Base-by-base conservation (phyloP, 148 eudicot genomes). In the Polygonum maritimum region DNA sequence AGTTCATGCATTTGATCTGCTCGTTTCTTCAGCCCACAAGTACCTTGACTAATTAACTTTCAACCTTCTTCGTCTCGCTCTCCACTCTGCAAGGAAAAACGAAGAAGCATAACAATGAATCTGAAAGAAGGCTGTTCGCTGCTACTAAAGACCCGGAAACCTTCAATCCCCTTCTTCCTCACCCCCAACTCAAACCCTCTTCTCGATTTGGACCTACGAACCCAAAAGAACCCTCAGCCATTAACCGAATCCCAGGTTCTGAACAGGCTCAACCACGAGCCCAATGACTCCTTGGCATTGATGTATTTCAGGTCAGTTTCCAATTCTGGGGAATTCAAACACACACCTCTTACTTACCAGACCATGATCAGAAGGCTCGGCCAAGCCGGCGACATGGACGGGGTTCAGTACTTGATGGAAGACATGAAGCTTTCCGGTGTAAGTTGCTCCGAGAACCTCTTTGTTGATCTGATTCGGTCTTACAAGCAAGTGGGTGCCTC, bases 351-450 rank as follows among this genome's bases (percentile, higher is more conserved):
- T 9, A 93, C 96, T n/a, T 93, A 91, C 76, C 79, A 83, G 82
- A 48, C 76, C 77, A 91, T 93, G 91, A 89, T 91, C 8, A 83
- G 87, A 75, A 91, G 85, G 69, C 88, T 93, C 52, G 94, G 94
- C 39, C 74, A 69, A 21, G 38, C 79, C 22, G 76, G 89, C 14
- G 88, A 89, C 47, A 81, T 93, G 73, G 96, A 91, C 78, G 84
- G 85, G 40, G 90, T 93, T 74, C 94, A 89, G 72, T 93, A 93
- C 78, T 86, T 93, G 55, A 75, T 93, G 81, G 90, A 88, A 48
- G 94, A 93, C 65, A 93, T 93, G 96, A 91, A 91, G 55, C 80
- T 89, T 70, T 91, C 84, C 13, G 85, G 91, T n/a, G 74, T 91
- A 76, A 73, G 39, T 74, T 89, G 91, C 77, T 84, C 88, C 19